Evolutionary conservation across 129 eudicot species (phyloP), one percentile per base, ranked within the genome.

Genomic region (Tagetes erecta): DNA sequence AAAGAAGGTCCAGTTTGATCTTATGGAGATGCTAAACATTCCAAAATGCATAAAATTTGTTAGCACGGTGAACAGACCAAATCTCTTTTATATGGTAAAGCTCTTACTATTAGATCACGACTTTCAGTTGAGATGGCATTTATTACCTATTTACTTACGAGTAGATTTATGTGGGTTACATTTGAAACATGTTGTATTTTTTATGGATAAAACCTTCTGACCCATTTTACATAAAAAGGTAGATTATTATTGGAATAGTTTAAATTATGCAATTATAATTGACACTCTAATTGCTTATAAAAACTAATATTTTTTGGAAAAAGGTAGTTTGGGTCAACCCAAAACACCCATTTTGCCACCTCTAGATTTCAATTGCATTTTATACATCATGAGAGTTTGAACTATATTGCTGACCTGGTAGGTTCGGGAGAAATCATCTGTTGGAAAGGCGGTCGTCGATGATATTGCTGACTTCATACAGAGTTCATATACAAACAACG

Each of bases 41-140:
- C 91, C 93, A 63, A 95, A 81, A 82, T 95, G 97, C 47, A 75
- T 95, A 34, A 95, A 91, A 70, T 95, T 95, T 83, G 91, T 95
- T 70, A 95, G 99, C 85, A 84, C 97, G 13, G 99, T 95, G 76
- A 95, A 95, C 84, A 86, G 99, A 75, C 96, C 96, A 53, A 95
- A 95, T 84, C 92, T 95, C 11, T 95, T 86, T 74, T 95, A 95
- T 70, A 91, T 91, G 99, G 99, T 95, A 89, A 72, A 59, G 30
- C 59, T 51, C 65, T 50, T 64, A 40, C 55, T 51, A 60, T 33
- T 3, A 36, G 31, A 76, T 72, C 34, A 64, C 76, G 65, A 35
- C 31, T 78, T 53, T 66, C 36, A 51, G 39, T 30, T 0, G 12
- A 55, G 66, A 53, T 55, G 52, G 12, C 42, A 5, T 10, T 55